Percentiles rank a stretch among this genome's conserved stretches.
phyloP scores from a whole-genome alignment of 176 grass and related monocot genomes.

The Oryza rufipogon region DNA sequence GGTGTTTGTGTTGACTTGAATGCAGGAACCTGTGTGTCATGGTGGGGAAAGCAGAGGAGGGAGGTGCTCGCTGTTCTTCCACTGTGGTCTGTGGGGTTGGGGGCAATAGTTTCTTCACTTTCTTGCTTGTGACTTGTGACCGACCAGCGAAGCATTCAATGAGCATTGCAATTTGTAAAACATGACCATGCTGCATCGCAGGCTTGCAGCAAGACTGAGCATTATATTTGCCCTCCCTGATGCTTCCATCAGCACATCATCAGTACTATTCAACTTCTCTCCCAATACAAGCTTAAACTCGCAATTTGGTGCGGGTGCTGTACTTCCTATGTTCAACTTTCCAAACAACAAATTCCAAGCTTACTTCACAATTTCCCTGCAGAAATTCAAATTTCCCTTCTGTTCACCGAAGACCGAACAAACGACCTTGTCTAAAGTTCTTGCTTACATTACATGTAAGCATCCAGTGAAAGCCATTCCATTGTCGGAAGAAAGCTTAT shows the following conservation, averaged over 20 bases:
- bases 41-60: too few relatives aligned
- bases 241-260: too few relatives aligned
- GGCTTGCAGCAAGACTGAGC: background rate
- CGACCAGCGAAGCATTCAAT: background rate
- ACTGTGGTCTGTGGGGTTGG: too few relatives aligned
- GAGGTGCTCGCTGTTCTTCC: too few relatives aligned
- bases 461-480: background rate
- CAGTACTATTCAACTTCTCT: too few relatives aligned
- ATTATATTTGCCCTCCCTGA: too few relatives aligned
- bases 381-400: background rate
- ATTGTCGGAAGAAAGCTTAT: background rate
- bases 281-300: too few relatives aligned
- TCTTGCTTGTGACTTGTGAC: background rate
- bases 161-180: background rate
- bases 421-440: background rate
- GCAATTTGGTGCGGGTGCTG: background rate
- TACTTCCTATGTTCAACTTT: background rate
- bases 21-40: background rate
- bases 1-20: background rate
- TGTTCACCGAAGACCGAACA: background rate
- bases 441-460: background rate
- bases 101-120: background rate
- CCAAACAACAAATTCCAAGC: background rate
- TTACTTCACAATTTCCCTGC: background rate
- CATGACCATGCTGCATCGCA: background rate